Percentiles rank a stretch among this genome's conserved stretches.
These are phyloP conservation scores for Erucastrum elatum DNA, from an alignment of 345 rosid species.

Conservation along the genomic window DNA sequence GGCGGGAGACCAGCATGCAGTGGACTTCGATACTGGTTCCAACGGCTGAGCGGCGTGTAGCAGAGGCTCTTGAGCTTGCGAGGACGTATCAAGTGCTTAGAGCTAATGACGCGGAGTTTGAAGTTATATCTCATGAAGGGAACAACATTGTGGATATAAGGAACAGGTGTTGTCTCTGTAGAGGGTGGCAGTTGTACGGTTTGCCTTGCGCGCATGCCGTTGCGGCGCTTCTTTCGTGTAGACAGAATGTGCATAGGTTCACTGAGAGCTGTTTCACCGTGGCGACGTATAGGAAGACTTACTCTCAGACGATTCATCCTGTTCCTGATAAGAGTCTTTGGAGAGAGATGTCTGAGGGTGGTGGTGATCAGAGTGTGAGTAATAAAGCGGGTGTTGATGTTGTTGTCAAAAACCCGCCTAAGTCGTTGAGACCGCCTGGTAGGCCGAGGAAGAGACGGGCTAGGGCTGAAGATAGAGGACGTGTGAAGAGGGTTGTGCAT, in stretches of 20 bases:
- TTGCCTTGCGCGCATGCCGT: slow-evolving; percentile 98
- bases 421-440: slow-evolving; percentile 89
- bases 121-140: slow-evolving; percentile 92
- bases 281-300: slow-evolving; percentile 87
- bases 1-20: slow-evolving; percentile 89
- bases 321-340: slow-evolving; percentile 91
- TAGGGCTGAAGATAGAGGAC: slow-evolving; percentile 88
- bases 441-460: slow-evolving; percentile 93
- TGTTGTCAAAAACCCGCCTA: slow-evolving; percentile 71
- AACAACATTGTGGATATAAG: slow-evolving; percentile 86
- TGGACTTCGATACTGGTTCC: slow-evolving; percentile 96
- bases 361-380: slow-evolving; percentile 60
- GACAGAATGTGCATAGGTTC: slow-evolving; percentile 94
- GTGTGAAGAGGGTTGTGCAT: slow-evolving; percentile 83
- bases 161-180: slow-evolving; percentile 87
- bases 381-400: slow-evolving; percentile 46
- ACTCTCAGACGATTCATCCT: slow-evolving; percentile 93
- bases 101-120: slow-evolving; percentile 93
- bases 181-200: slow-evolving; percentile 97
- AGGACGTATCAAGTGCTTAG: slow-evolving; percentile 88
- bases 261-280: slow-evolving; percentile 96
- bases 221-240: slow-evolving; percentile 95
- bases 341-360: slow-evolving; percentile 79
- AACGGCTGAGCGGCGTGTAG: slow-evolving; percentile 89
- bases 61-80: slow-evolving; percentile 85